Evolutionary conservation across 371 early-diverging fungal species (phyloP).

Genomic region (Mucor ambiguus): DNA sequence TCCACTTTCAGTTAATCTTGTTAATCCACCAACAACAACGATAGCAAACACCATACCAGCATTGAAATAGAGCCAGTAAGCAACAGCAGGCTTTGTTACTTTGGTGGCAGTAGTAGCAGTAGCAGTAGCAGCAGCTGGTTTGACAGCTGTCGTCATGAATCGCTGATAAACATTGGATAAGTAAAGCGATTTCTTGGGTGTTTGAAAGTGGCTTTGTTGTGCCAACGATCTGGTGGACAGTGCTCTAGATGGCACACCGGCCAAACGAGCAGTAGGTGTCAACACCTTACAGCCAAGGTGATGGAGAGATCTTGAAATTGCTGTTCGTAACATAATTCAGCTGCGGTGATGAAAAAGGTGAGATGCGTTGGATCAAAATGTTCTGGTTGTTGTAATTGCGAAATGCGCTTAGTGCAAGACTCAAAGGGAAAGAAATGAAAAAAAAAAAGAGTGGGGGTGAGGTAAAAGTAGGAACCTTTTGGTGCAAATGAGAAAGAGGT

Average conservation of each 20-base stretch:
- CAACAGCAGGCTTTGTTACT: slow-evolving; percentile 72
- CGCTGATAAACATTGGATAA: not conserved
- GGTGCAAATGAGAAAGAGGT: not conserved
- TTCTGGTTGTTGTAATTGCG: not conserved
- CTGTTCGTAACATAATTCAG: slow-evolving; percentile 4
- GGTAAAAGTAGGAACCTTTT: not conserved
- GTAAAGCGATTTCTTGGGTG: not conserved
- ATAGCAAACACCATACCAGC: slow-evolving; percentile 91
- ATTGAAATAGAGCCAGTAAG: slow-evolving; percentile 90
- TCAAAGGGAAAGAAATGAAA: not conserved
- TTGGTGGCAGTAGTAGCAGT: slow-evolving; percentile 1
- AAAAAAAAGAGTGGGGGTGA: not conserved
- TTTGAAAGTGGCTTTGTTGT: not conserved
- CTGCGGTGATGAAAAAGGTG: not conserved
- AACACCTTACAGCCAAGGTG: not conserved
- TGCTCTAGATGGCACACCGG: not conserved
- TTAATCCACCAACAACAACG: slow-evolving; percentile 94
- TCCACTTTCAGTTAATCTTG: slow-evolving; percentile 95
- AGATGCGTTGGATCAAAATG: not conserved
- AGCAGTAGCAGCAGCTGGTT: not conserved
- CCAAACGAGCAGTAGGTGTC: not conserved
- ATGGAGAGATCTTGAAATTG: not conserved
- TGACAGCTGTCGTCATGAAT: not conserved
- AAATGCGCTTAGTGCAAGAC: not conserved
- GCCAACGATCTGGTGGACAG: not conserved